Evolutionary conservation across 2,329 filamentous ascomycete genomes (phyloP), one percentile per base, ranked within the genome.

Genomic region (Aspergillus sp.): DNA sequence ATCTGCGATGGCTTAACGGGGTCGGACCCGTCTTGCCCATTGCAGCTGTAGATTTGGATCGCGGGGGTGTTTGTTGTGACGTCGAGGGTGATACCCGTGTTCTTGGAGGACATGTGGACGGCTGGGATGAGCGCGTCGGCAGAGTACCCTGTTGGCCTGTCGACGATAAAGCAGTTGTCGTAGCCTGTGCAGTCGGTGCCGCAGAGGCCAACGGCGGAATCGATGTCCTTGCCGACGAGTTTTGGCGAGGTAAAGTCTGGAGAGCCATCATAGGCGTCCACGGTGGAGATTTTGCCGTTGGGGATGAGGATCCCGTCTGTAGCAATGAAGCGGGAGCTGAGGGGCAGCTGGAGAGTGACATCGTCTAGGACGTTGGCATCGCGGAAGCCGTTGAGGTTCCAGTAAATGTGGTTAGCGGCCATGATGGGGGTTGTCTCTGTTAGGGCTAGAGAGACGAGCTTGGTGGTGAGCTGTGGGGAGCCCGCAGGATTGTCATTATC

Each of bases 11-110:
- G 57, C 66, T 76, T 79, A 54, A 77, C 74, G 6, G 74, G 69
- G 44, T 77, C 76, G 53, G 73, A 81, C 65, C 90, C 90, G 75
- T 96, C 87, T 77, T 90, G 86, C 21, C 85, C 84, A 66, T 85
- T 86, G 80, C 93, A 97, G 61, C 85, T 87, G 80, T 96, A 97
- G 67, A 97, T 82, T 77, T 97, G 93, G 75, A 96, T 87, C 3
- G 91, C 92, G 11, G 90, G 86, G 78, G 96, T 92, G 77, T 96
- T 91, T 7, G 88, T 86, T 74, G 82, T 90, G 65, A 97, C 80
- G 57, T 96, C 90, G 57, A 97, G 71, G 70, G 86, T 85, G 73
- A 97, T 96, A 48, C 93, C 93, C 0, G 89, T 92, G 4, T 84
- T 80, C 39, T 88, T 90, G 3, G 85, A 85, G 27, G 70, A 70